Evolutionary conservation across 495 filamentous ascomycete species (phyloP).

Genomic region (Paragyromitra xinjiangensis): DNA sequence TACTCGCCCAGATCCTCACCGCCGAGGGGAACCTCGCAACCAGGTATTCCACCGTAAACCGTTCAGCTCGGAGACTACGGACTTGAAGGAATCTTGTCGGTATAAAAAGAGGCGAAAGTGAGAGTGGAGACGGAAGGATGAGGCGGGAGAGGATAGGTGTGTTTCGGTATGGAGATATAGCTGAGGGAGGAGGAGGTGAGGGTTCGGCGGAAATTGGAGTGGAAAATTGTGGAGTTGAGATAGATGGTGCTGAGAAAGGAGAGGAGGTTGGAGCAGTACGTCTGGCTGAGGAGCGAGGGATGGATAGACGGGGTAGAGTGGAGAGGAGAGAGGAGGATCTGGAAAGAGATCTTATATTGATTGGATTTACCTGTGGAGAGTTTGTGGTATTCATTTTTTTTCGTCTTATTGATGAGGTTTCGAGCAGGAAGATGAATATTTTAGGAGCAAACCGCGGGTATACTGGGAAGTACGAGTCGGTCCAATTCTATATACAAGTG

Average conservation of each 20-base stretch:
- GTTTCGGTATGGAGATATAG: constrained; percentile 17
- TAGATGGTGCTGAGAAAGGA: neutral
- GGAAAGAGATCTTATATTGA: neutral
- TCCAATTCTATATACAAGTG: neutral
- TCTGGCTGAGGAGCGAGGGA: neutral
- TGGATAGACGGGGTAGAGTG: constrained; percentile 8
- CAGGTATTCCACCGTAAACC: constrained; percentile 21
- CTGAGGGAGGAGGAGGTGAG: constrained; percentile 19
- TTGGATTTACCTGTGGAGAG: neutral
- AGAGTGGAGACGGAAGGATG: neutral
- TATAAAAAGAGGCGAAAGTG: neutral
- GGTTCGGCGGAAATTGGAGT: constrained; percentile 9
- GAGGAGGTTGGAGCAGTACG: neutral
- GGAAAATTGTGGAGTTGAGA: neutral
- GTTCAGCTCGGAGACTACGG: constrained; percentile 15
- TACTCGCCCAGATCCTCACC: constrained; percentile 28
- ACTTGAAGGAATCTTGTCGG: constrained; percentile 30
- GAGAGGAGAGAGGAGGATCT: constrained; percentile 10
- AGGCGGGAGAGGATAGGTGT: constrained; percentile 31
- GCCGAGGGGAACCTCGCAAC: constrained; percentile 22
- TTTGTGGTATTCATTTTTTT: neutral
- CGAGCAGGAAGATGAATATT: neutral
- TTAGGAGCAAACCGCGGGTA: neutral
- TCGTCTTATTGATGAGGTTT: neutral
- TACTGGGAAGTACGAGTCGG: neutral